These are phyloP conservation scores for Kockovaella imperatae DNA, from an alignment of 768 basidiomycete genomes.

Conservation along the genomic window DNA sequence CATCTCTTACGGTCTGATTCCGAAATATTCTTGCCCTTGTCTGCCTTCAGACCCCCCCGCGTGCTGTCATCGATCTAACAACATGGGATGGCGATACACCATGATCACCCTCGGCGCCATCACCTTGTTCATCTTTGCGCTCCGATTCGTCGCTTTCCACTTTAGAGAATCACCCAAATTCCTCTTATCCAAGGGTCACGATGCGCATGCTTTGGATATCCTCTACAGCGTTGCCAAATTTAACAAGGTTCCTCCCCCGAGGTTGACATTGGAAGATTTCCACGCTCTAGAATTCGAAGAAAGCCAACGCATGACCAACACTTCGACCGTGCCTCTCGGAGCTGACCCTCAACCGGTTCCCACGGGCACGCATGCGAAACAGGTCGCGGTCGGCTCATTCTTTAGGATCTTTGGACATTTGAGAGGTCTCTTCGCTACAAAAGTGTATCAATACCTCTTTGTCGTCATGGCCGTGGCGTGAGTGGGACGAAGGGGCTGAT, in stretches of 20 bases:
- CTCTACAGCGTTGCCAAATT: constrained; percentile 43
- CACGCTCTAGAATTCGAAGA: constrained; percentile 34
- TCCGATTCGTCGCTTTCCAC: constrained; percentile 55
- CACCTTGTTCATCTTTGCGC: constrained; percentile 52
- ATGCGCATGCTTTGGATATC: constrained; percentile 52
- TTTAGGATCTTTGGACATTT: constrained; percentile 33
- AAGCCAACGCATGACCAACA: neutral
- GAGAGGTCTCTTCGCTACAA: constrained; percentile 33
- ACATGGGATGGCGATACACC: constrained; percentile 60
- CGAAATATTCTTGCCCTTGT: constrained; percentile 51
- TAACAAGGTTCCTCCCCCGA: constrained; percentile 36
- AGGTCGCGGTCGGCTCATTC: constrained; percentile 6
- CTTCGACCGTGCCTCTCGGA: neutral
- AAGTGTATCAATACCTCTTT: constrained; percentile 30
- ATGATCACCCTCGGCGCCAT: constrained; percentile 46
- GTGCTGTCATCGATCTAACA: constrained; percentile 50
- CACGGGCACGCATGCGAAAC: neutral
- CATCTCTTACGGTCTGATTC: constrained; percentile 54
- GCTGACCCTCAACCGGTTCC: neutral
- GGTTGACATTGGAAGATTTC: constrained; percentile 42
- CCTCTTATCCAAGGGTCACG: constrained; percentile 54
- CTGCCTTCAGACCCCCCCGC: constrained; percentile 32
- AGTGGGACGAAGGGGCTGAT: constrained; percentile 1
- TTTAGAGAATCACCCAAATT: constrained; percentile 59
- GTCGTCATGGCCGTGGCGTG: constrained; percentile 28